phyloP scores from a whole-genome alignment of 192 early-diverging fungal genomes.

The Umbelopsis sp. region DNA sequence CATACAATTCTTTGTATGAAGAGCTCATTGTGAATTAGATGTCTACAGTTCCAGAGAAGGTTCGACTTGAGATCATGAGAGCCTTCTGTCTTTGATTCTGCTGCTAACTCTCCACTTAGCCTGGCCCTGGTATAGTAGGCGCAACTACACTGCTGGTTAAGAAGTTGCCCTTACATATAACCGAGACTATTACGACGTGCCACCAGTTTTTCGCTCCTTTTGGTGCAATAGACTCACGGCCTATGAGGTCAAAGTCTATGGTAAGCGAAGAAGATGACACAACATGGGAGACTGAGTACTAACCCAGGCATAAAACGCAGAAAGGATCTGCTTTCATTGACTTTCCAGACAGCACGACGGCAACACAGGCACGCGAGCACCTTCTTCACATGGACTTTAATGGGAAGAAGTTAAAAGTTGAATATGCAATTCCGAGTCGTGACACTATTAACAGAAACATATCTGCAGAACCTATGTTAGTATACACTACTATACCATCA shows the following conservation, averaged over 20 bases:
- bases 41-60: not conserved
- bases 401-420: slow-evolving; percentile 38
- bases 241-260: slow-evolving; percentile 24
- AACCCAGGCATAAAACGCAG: too few relatives aligned
- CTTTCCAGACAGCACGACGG: slow-evolving; percentile 35
- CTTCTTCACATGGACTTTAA: slow-evolving; percentile 28
- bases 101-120: not conserved
- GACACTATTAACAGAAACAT: slow-evolving; percentile 24
- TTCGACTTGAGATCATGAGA: too few relatives aligned
- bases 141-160: not conserved
- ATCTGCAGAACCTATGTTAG: not conserved
- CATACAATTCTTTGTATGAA: too few relatives aligned
- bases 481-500: not conserved
- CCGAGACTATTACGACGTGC: not conserved
- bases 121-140: not conserved
- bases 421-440: slow-evolving; percentile 43
- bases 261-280: slow-evolving; percentile 3
- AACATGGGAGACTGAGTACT: too few relatives aligned
- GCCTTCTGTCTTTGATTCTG: too few relatives aligned
- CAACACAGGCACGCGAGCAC: slow-evolving; percentile 35
- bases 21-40: too few relatives aligned
- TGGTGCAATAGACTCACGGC: slow-evolving; percentile 19
- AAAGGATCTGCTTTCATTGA: slow-evolving; percentile 46
- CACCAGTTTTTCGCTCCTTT: slow-evolving; percentile 3
- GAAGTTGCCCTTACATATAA: not conserved